phyloP scores from a whole-genome alignment of 208 protist genomes.

The Trypanosomatidae sp. region DNA sequence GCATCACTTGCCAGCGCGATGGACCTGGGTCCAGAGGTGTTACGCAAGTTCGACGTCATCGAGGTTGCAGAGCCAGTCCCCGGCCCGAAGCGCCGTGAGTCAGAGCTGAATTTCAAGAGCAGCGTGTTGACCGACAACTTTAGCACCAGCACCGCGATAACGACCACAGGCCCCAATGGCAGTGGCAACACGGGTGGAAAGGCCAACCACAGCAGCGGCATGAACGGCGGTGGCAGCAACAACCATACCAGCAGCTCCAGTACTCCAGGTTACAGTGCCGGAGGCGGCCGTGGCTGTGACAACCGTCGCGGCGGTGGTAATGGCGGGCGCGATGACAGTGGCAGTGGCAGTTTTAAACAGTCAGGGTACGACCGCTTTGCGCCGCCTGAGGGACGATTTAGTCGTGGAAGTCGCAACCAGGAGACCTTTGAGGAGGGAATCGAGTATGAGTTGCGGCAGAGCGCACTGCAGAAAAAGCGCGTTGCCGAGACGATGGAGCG shows the following conservation, averaged over 20 bases:
- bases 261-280: constrained; percentile 5
- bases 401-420: constrained; percentile 60
- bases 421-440: constrained; percentile 87
- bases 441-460: constrained; percentile 82
- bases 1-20: constrained; percentile 27
- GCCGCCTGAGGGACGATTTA: constrained; percentile 40
- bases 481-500: constrained; percentile 70
- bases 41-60: constrained; percentile 72
- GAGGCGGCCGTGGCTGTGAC: constrained; percentile 12
- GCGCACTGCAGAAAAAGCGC: constrained; percentile 52
- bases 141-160: constrained; percentile 3
- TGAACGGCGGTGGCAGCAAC: constrained; percentile 14
- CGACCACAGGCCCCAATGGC: neutral
- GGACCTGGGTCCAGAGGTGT: constrained; percentile 32
- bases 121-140: constrained; percentile 7
- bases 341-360: neutral
- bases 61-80: constrained; percentile 41
- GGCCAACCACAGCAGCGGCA: constrained; percentile 9
- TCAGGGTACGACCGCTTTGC: constrained; percentile 65
- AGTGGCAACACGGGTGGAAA: neutral
- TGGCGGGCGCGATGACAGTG: constrained; percentile 6
- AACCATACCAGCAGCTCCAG: constrained; percentile 11
- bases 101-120: constrained; percentile 17
- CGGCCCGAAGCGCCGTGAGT: constrained; percentile 29
- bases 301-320: constrained; percentile 16